Base-by-base conservation (phyloP, 2,329 filamentous ascomycete genomes). In the Alternaria arbusti region DNA sequence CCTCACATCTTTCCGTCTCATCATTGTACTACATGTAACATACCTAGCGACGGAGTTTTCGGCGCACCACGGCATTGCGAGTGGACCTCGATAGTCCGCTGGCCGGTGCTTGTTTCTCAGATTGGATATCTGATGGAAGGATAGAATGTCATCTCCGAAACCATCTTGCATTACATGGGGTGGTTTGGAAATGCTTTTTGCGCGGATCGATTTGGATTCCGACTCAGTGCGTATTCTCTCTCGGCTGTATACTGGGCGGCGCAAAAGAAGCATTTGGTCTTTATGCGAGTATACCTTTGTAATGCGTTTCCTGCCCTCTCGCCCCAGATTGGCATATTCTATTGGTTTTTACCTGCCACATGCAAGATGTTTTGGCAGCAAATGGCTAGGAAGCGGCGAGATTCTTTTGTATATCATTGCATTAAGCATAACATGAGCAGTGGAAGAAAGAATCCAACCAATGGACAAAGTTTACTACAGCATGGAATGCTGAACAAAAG, bases 41-140 rank as follows among this genome's bases (percentile, higher is more conserved):
- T 73, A 77, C 64, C 59, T 69, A 78, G 75, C 75, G 75, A 74
- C 63, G 75, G 75, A 74, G 75, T 76, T 65, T 49, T 59, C 32
- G 73, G 70, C 68, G 70, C 65, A 70, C 61, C 28, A 55, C 47
- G 46, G 57, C 43, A 59, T 54, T 36, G 44, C 47, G 32, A 20
- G 54, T 59, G 55, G 55, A 40, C 49, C 47, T 57, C 50, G 10
- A 61, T 17, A 49, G 56, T 55, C 54, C 59, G 55, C 58, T 54
- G 49, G 62, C 52, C 25, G 59, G 44, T 49, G 47, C 57, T 54
- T 55, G 44, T 51, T 54, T 55, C 43, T 63, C 62, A 61, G 64
- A 67, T 72, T 71, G 70, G 46, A 67, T 71, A 72, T 69, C 66
- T 70, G 68, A 59, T 15, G 55, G 23, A 62, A 61, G 40, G 64